A percentile compares a stretch with the other conserved stretches of the same genome.
phyloP scores from a whole-genome alignment of 306 rosid species.

The Vachellia pachyceras region DNA sequence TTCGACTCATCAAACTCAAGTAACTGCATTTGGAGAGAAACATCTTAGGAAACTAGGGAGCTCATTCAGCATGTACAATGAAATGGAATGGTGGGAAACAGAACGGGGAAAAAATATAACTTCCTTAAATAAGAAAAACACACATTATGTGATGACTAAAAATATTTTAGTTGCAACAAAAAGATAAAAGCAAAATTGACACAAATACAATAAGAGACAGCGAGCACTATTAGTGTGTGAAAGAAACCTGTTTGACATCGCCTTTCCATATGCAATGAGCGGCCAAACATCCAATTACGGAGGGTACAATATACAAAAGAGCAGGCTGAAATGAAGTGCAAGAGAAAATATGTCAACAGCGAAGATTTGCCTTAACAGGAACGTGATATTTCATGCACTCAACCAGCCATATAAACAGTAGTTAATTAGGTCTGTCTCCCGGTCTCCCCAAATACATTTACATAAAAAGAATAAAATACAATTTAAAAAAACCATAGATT shows the following conservation, averaged over 20 bases:
- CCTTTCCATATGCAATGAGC: conserved; percentile 93
- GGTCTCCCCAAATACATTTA: not conserved
- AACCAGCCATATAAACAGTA: conserved; percentile 22
- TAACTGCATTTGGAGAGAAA: conserved; percentile 54
- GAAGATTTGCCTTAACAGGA: conserved; percentile 16
- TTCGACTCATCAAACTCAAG: conserved; percentile 93
- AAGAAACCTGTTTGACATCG: conserved; percentile 88
- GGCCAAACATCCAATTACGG: conserved; percentile 95
- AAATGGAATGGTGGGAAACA: not conserved
- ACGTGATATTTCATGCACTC: conserved; percentile 9
- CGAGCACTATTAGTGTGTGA: conserved; percentile 16
- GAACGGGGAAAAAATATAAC: not conserved
- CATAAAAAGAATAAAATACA: conserved; percentile 9
- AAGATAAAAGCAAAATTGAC: not conserved
- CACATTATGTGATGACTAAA: conserved; percentile 3
- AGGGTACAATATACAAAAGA: conserved; percentile 88
- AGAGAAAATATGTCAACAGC: conserved; percentile 23
- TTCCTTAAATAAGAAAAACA: not conserved
- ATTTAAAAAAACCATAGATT: conserved; percentile 19
- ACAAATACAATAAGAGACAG: not conserved
- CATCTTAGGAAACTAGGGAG: not conserved
- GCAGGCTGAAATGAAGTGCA: conserved; percentile 77
- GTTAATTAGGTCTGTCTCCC: not conserved
- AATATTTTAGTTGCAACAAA: conserved; percentile 24
- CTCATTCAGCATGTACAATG: not conserved